A percentile compares a stretch with the other conserved stretches of the same genome.
phyloP scores from a whole-genome alignment of 1,284 basidiomycete species.

The Rhodotorula mucilaginosa region DNA sequence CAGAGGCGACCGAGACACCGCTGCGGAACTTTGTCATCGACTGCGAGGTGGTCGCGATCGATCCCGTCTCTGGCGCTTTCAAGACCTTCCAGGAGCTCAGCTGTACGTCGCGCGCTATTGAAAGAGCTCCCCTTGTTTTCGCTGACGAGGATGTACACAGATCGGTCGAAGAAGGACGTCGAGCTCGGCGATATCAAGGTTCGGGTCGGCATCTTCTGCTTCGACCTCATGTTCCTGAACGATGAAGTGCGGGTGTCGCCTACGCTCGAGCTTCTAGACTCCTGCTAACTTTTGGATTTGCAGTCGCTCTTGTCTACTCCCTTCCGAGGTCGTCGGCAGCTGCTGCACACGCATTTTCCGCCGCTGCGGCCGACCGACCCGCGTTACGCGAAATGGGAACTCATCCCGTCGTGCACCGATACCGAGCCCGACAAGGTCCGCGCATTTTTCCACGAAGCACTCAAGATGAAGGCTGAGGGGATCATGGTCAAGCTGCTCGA shows the following conservation, averaged over 20 bases:
- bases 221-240: slow-evolving; percentile 59
- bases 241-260: slow-evolving; percentile 50
- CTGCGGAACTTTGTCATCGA: slow-evolving; percentile 38
- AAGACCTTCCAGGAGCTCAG: slow-evolving; percentile 83
- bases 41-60: slow-evolving; percentile 61
- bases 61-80: slow-evolving; percentile 63
- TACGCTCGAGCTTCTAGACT: not conserved
- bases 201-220: slow-evolving; percentile 58
- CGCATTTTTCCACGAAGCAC: slow-evolving; percentile 73
- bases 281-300: not conserved
- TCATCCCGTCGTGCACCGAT: slow-evolving; percentile 47
- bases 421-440: slow-evolving; percentile 60
- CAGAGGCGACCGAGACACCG: slow-evolving; percentile 36
- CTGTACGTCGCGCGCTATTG: slow-evolving; percentile 41
- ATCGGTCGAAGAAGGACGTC: slow-evolving; percentile 82
- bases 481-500: slow-evolving; percentile 73
- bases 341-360: slow-evolving; percentile 63
- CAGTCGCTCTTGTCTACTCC: slow-evolving; percentile 69
- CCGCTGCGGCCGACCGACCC: slow-evolving; percentile 52
- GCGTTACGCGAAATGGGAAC: slow-evolving; percentile 34
- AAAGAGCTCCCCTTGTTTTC: rapidly evolving
- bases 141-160: not conserved
- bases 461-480: slow-evolving; percentile 80
- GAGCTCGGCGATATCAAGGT: slow-evolving; percentile 60
- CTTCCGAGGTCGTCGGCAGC: slow-evolving; percentile 68